phyloP scores from a whole-genome alignment of 2,329 filamentous ascomycete species.

The Penicillium vulpinum region DNA sequence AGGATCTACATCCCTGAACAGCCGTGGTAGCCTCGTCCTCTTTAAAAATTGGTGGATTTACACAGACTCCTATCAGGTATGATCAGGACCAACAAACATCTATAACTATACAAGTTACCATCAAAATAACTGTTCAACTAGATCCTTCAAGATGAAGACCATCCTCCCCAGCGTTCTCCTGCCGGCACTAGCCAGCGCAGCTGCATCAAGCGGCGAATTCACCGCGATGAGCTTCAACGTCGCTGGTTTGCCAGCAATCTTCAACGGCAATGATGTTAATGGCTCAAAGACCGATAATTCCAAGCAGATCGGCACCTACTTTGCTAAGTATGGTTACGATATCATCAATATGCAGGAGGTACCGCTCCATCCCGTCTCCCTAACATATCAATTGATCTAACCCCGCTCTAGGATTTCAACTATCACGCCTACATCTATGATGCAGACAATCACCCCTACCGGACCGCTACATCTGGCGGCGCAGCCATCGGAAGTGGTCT shows the following conservation, averaged over 20 bases:
- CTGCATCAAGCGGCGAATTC: slow-evolving; percentile 46
- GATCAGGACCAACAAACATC: neutral
- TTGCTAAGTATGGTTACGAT: slow-evolving; percentile 59
- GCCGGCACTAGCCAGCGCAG: slow-evolving; percentile 9
- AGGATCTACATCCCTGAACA: neutral
- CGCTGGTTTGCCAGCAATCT: slow-evolving; percentile 55
- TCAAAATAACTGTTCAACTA: no score
- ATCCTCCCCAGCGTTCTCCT: slow-evolving; percentile 2
- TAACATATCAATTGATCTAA: neutral
- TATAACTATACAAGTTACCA: no score
- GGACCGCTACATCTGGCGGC: slow-evolving; percentile 65
- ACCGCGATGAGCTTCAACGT: slow-evolving; percentile 60
- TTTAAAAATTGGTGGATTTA: no score
- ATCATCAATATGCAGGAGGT: slow-evolving; percentile 67
- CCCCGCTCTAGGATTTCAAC: slow-evolving; percentile 58
- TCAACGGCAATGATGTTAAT: slow-evolving; percentile 63
- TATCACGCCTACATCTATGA: slow-evolving; percentile 65
- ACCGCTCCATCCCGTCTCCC: neutral
- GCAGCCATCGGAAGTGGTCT: slow-evolving; percentile 64
- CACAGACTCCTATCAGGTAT: no score
- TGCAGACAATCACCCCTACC: slow-evolving; percentile 51
- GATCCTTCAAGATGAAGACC: slow-evolving; percentile 4
- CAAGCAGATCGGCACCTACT: slow-evolving; percentile 56
- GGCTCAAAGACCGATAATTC: slow-evolving; percentile 64
- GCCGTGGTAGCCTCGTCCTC: neutral